Percentiles rank a stretch among this genome's conserved stretches.
phyloP scores from a whole-genome alignment of 78 protist species.

The Dictyostelium discoideum region DNA sequence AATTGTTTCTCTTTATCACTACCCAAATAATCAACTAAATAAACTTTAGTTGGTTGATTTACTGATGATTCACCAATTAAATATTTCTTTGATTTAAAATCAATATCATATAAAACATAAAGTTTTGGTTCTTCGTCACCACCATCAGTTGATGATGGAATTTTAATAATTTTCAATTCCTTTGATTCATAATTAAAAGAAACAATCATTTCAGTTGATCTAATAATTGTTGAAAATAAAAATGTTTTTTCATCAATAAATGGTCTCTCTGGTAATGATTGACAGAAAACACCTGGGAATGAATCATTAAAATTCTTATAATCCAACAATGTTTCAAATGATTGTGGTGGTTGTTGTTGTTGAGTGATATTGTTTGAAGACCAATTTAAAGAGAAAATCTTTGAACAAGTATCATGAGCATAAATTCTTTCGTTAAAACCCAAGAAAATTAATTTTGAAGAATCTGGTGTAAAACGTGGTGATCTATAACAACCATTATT shows the following conservation, averaged over 20 bases:
- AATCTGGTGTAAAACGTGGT: constrained; percentile 68
- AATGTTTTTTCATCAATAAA: constrained; percentile 38
- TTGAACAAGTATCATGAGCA: constrained; percentile 63
- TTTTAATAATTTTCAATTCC: not conserved
- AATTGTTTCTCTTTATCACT: not conserved
- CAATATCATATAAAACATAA: not conserved
- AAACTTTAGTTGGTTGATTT: not conserved
- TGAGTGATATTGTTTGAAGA: not conserved
- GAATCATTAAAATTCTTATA: constrained; percentile 30
- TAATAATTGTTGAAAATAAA: not conserved
- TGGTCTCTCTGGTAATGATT: constrained; percentile 30
- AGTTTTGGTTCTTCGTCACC: not conserved
- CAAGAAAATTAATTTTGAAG: constrained; percentile 24
- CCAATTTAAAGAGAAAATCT: constrained; percentile 37
- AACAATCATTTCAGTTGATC: not conserved
- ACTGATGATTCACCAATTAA: not conserved
- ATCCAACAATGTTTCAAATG: constrained; percentile 6
- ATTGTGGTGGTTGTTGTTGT: not conserved
- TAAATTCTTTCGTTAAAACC: constrained; percentile 35
- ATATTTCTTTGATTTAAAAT: not conserved
- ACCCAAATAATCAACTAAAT: not conserved
- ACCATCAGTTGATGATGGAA: too few species aligned
- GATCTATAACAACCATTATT: constrained; percentile 58
- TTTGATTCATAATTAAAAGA: constrained; percentile 6
- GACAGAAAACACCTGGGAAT: constrained; percentile 48